A percentile compares a stretch with the other conserved stretches of the same genome.
phyloP scores from a whole-genome alignment of 2,329 filamentous ascomycete genomes.

The Mycosphaerella sp. region DNA sequence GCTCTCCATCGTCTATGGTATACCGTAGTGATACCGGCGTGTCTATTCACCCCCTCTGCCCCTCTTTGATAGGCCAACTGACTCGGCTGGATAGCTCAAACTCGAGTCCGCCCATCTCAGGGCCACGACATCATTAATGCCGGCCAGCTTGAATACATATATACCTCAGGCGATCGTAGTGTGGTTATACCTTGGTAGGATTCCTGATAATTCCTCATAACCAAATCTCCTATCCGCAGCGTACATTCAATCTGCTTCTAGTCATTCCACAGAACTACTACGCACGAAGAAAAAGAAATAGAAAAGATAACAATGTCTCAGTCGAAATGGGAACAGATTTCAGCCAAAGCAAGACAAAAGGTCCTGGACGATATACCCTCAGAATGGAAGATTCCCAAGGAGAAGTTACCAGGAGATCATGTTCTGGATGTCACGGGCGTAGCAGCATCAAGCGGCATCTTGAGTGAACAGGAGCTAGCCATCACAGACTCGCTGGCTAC shows the following conservation, averaged over 20 bases:
- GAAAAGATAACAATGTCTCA: slow-evolving; percentile 4
- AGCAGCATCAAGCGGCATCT: slow-evolving; percentile 53
- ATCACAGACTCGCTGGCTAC: slow-evolving; percentile 43
- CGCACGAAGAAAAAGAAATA: neutral
- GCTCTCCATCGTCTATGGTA: neutral
- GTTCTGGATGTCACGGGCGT: slow-evolving; percentile 53
- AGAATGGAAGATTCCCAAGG: slow-evolving; percentile 52
- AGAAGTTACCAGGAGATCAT: slow-evolving; percentile 43
- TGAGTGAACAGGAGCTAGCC: slow-evolving; percentile 47
- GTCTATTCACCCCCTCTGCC: no score
- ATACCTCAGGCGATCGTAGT: neutral
- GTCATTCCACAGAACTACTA: neutral
- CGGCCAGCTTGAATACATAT: neutral
- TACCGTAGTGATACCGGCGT: neutral
- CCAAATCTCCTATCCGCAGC: neutral
- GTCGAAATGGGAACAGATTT: slow-evolving; percentile 41
- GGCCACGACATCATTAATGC: slow-evolving; percentile 4
- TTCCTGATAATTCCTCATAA: no score
- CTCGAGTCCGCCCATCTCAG: neutral
- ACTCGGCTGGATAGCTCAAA: neutral
- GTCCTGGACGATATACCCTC: slow-evolving; percentile 49
- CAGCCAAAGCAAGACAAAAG: slow-evolving; percentile 38
- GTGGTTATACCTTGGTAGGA: neutral
- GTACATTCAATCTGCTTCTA: neutral
- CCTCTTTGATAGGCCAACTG: slow-evolving; percentile 7